Evolutionary conservation across 2,329 filamentous ascomycete species (phyloP), one percentile per base, ranked within the genome.

Genomic region (Huntiella bhutanensis): DNA sequence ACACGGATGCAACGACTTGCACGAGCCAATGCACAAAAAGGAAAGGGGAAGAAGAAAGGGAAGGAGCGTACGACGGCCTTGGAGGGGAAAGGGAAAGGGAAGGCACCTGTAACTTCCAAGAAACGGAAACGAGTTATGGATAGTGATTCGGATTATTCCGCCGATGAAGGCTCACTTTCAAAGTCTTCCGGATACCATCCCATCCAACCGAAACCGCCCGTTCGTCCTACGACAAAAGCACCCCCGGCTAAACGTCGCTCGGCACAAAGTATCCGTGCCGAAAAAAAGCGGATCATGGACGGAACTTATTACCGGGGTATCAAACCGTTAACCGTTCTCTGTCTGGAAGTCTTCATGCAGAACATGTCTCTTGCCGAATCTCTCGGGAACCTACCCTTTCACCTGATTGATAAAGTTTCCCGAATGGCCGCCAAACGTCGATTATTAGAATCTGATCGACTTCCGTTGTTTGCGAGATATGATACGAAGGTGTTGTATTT

Each of bases 271-370:
- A 22, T 44, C 6, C 48, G 51, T 17, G 43, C 49, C n/a, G 46
- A 80, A 2, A 82, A 92, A 60, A 94, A 85, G 60, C 79, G 83
- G 51, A 74, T 91, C 7, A 70, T 95, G 7, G 88, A 95, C 58
- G 86, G 87, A 19, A 65, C 71, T 19, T 71, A 69, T 42, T 64
- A 67, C 10, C 64, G 73, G 8, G 82, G 82, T 15, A 72, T 77
- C 13, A 86, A 85, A 63, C 70, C 72, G 12, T 59, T 88, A 22
- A 71, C 79, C 53, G 71, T 70, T 2, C 62, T 79, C 5, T 79
- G 75, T 53, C 69, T 79, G 40, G 71, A 79, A 55, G 75, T 70
- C 1, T 56, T 80, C 11, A 71, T 74, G 5, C 73, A 70, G 54
- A 76, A 80, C 52, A 73, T 80, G 38, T 62, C 75, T 22, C 60